Conservation (phyloP, 441 rosid species). For the Populus trichocarpa region DNA sequence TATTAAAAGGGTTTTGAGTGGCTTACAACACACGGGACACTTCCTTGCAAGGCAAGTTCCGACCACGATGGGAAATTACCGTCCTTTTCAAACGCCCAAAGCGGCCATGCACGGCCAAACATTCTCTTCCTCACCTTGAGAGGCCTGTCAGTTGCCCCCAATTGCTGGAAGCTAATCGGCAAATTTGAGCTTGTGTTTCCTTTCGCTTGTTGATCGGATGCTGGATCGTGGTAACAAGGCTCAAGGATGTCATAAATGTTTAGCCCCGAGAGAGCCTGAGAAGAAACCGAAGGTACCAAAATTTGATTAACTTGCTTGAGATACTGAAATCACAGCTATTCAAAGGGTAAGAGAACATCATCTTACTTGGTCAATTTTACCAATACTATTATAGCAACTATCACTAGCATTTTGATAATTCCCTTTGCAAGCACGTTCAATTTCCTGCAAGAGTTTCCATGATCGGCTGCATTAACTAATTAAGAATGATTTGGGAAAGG, state of each 20-base stretch:
- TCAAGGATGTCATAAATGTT: slow-evolving; percentile 50
- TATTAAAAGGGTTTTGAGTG: neutral
- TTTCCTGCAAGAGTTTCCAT: slow-evolving; percentile 34
- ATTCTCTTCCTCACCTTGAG: slow-evolving; percentile 50
- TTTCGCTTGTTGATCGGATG: neutral
- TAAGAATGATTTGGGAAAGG: neutral
- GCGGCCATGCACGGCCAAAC: slow-evolving; percentile 73
- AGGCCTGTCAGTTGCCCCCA: slow-evolving; percentile 44
- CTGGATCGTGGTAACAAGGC: slow-evolving; percentile 47
- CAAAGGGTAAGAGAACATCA: neutral
- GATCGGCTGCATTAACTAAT: neutral
- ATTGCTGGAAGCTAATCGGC: slow-evolving; percentile 43
- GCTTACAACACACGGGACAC: slow-evolving; percentile 40
- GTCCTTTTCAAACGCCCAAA: slow-evolving; percentile 27
- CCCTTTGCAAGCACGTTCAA: slow-evolving; percentile 29
- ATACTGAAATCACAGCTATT: neutral
- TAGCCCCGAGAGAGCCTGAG: slow-evolving; percentile 29
- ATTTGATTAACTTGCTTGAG: neutral
- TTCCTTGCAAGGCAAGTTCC: slow-evolving; percentile 11
- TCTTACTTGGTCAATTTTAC: slow-evolving; percentile 32
- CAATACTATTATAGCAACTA: slow-evolving; percentile 17
- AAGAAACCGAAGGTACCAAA: neutral
- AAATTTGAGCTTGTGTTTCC: slow-evolving; percentile 21
- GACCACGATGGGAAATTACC: slow-evolving; percentile 46
- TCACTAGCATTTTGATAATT: slow-evolving; percentile 13